phyloP scores from a whole-genome alignment of 495 filamentous ascomycete genomes.

The Lasiosphaeria ovina region DNA sequence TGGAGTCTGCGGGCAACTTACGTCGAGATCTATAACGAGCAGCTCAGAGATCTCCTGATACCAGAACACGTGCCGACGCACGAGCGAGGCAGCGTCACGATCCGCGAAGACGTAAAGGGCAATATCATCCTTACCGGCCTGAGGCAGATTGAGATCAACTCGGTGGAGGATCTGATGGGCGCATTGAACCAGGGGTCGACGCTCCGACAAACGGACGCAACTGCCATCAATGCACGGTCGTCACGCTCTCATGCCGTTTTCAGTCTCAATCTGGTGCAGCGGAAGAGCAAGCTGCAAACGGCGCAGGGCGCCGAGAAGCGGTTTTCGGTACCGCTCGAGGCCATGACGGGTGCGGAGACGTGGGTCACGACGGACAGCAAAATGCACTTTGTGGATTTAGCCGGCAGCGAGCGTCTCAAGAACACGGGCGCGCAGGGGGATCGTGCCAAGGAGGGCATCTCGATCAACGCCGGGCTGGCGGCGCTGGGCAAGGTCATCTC shows the following conservation, averaged over 20 bases:
- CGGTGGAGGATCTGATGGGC: constrained; percentile 83
- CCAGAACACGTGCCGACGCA: constrained; percentile 65
- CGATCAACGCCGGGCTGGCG: constrained; percentile 95
- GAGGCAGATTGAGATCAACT: constrained; percentile 85
- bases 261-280: constrained; percentile 89
- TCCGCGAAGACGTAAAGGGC: constrained; percentile 92
- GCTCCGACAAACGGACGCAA: constrained; percentile 97
- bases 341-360: constrained; percentile 63
- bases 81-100: constrained; percentile 75
- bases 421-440: constrained; percentile 96
- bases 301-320: constrained; percentile 69
- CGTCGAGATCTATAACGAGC: constrained; percentile 99
- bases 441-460: constrained; percentile 93
- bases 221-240: constrained; percentile 95
- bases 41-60: constrained; percentile 84
- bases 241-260: constrained; percentile 99
- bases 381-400: constrained; percentile 97
- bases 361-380: constrained; percentile 93
- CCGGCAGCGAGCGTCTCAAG: constrained; percentile 94
- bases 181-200: constrained; percentile 89
- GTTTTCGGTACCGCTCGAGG: constrained; percentile 84
- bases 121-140: constrained; percentile 91
- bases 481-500: constrained; percentile 98
- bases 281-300: constrained; percentile 61
- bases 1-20: constrained; percentile 97